Base-by-base conservation (phyloP, 2,329 filamentous ascomycete species). In the Ploettnerulaceae sp. region DNA sequence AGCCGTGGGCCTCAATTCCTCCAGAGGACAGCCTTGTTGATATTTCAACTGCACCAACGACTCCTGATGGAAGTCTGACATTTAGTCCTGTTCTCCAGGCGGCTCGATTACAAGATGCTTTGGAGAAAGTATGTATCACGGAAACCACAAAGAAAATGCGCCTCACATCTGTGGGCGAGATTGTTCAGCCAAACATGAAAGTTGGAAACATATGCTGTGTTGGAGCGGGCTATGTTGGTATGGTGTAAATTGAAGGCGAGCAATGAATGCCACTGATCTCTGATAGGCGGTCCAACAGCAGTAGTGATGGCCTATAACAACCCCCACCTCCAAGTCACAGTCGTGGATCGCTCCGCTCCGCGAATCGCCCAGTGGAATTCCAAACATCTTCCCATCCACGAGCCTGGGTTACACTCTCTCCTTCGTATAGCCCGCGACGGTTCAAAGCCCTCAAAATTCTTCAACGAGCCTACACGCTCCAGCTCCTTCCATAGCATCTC, bases 351-450 rank as follows among this genome's bases (percentile, higher is more conserved):
- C 50, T 81, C 87, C 61, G 71, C 71, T 41, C 67, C 64, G 29
- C 78, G 84, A 35, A 87, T 90, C 52, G 73, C 73, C 39, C 75
- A 77, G 49, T 91, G 86, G 86, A 84, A 87, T 57, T 86, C 84
- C 1, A 71, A 74, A 34, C 75, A 84, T 53, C 76, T 88, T 12
- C 86, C 86, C 33, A 86, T 90, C 52, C 83, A 86, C 65, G 86
- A 91, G 66, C 82, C 84, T 0, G 83, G 81, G 8, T 71, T 91
- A 20, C 69, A 75, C 44, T 76, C 86, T 39, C 77, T 89, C 48
- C 79, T 90, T 24, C 74, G 78, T 51, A 70, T 80, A 37, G 76
- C 79, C 41, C 76, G 82, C 44, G 79, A 82, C 58, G 79, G 79
- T 29, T 69, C 71, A 28, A 73, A 69, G 47, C 62, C 67, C 33